Evolutionary conservation across 2,329 filamentous ascomycete species (phyloP).

Genomic region (Tolypocladium sp.): DNA sequence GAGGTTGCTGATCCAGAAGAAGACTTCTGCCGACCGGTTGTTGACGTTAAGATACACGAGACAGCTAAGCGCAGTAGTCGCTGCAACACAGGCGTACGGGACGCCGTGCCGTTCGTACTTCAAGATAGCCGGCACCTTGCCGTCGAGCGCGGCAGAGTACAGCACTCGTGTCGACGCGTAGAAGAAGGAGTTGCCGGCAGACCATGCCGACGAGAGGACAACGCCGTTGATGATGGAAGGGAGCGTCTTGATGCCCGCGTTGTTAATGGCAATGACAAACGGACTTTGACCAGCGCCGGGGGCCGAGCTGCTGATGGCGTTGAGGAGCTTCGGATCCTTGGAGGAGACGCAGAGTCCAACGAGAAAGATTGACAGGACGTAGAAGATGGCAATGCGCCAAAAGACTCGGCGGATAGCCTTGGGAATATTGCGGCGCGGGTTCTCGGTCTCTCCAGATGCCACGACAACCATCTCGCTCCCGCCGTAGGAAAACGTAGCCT

Average conservation of each 20-base stretch:
- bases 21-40: conserved; percentile 48
- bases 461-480: conserved; percentile 30
- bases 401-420: conserved; percentile 22
- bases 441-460: conserved; percentile 25
- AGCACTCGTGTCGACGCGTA: conserved; percentile 39
- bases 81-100: conserved; percentile 18
- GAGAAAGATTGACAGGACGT: conserved; percentile 26
- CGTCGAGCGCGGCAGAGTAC: conserved; percentile 34
- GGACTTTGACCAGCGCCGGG: conserved; percentile 38
- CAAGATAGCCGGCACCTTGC: conserved; percentile 31
- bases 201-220: conserved; percentile 50
- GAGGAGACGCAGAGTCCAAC: conserved; percentile 27
- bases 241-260: conserved; percentile 35
- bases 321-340: conserved; percentile 27
- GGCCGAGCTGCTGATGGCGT: conserved; percentile 35
- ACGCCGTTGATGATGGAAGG: conserved; percentile 46
- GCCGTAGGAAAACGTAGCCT: conserved; percentile 37
- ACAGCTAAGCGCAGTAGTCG: conserved; percentile 46
- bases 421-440: conserved; percentile 25
- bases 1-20: conserved; percentile 50
- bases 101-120: conserved; percentile 18
- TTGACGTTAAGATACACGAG: conserved; percentile 54
- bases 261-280: conserved; percentile 43
- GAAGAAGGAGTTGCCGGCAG: conserved; percentile 48
- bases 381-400: conserved; percentile 26